Evolutionary conservation across 371 early-diverging fungal species (phyloP).

Genomic region (Dichotomocladium elegans): DNA sequence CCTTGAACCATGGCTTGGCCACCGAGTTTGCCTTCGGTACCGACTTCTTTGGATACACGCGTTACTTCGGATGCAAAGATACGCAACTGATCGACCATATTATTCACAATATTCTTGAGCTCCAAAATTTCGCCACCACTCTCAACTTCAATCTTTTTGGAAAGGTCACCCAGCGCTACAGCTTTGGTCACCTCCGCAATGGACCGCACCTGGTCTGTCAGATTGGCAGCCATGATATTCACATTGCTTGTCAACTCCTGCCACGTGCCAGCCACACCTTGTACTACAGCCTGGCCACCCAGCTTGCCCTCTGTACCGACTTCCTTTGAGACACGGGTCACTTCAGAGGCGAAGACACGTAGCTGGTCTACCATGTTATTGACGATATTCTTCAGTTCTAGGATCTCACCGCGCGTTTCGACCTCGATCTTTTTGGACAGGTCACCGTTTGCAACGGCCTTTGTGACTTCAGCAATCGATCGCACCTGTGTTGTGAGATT

Average conservation of each 20-base stretch:
- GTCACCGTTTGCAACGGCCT: conserved; percentile 43
- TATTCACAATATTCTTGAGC: conserved; percentile 28
- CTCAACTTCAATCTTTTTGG: conserved; percentile 26
- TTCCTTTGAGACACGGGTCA: conserved; percentile 41
- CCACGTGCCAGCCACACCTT: conserved; percentile 36
- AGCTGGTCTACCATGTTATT: conserved; percentile 55
- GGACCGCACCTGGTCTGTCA: conserved; percentile 50
- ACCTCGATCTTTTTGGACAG: conserved; percentile 51
- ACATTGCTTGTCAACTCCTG: conserved; percentile 38
- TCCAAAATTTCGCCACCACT: conserved; percentile 38
- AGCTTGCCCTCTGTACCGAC: conserved; percentile 23
- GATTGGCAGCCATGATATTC: conserved; percentile 34
- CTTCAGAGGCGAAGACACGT: conserved; percentile 47
- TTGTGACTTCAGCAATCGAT: conserved; percentile 28
- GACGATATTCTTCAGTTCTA: conserved; percentile 31
- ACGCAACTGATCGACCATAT: conserved; percentile 24
- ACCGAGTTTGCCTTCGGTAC: conserved; percentile 40
- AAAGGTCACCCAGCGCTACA: conserved; percentile 36
- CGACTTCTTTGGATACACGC: conserved; percentile 36
- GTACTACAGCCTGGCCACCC: conserved; percentile 21
- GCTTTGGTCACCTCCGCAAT: conserved; percentile 36
- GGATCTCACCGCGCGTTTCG: conserved; percentile 43
- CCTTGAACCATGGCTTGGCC: conserved; percentile 46
- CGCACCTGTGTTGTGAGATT: conserved; percentile 43
- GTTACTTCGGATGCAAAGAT: conserved; percentile 41